These are phyloP conservation scores for Laburnicola sp. DNA, from an alignment of 2,329 filamentous ascomycete genomes.

Conservation along the genomic window DNA sequence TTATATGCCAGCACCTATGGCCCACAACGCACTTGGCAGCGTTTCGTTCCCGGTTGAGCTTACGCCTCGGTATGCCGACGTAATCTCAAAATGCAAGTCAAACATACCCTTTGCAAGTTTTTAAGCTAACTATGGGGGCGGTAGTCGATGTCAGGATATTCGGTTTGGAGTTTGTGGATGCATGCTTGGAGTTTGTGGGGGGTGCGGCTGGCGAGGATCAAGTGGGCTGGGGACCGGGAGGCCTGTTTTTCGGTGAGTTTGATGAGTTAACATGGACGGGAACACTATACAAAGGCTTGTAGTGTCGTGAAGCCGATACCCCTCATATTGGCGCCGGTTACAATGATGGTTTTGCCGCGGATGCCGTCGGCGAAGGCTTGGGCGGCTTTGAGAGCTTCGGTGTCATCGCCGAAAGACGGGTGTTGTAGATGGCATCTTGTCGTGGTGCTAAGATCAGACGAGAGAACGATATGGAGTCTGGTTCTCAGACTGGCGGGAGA, in stretches of 20 bases:
- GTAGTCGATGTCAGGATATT: constrained; percentile 24
- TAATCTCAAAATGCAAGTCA: neutral
- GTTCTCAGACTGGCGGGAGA: no score
- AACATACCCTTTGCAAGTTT: no score
- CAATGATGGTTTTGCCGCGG: constrained; percentile 3
- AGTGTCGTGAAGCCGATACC: constrained; percentile 4
- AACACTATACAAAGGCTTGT: constrained; percentile 4
- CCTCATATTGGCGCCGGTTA: constrained; percentile 3
- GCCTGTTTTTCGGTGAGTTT: constrained; percentile 11
- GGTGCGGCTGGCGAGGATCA: constrained; percentile 44
- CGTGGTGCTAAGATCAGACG: neutral
- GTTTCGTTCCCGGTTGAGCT: constrained; percentile 2
- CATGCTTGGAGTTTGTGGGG: constrained; percentile 39
- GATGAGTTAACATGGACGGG: neutral
- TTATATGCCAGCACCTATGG: neutral
- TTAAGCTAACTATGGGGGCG: constrained; percentile 13
- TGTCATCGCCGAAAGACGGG: neutral
- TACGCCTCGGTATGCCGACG: neutral
- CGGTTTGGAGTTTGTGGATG: neutral
- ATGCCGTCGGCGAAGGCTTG: constrained; percentile 2
- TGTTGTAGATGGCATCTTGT: constrained; percentile 4
- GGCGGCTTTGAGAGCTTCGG: constrained; percentile 8
- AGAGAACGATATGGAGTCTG: no score
- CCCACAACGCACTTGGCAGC: neutral
- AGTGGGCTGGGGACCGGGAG: constrained; percentile 15